A percentile compares a stretch with the other conserved stretches of the same genome.
Conservation (phyloP, 169 alveolate genomes). For the Eimeria maxima region DNA sequence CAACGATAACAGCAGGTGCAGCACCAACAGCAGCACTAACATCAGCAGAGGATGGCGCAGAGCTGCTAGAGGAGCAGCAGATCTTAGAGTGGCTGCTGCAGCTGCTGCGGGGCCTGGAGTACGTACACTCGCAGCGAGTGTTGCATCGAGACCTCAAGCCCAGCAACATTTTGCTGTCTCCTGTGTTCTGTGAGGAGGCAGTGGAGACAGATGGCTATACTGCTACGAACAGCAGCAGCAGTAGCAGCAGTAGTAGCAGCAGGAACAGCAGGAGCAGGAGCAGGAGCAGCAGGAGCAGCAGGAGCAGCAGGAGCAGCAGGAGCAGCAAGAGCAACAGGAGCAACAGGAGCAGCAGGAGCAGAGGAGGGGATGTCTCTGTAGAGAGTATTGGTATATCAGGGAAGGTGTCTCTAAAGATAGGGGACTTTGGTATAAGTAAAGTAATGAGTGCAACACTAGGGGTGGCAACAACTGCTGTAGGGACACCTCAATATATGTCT, state of each 20-base stretch:
- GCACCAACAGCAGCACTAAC: not conserved
- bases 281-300: not conserved
- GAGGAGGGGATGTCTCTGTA: too few relatives aligned
- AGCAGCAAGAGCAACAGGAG: not conserved
- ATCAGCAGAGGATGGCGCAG: not conserved
- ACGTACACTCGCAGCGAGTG: conserved; percentile 95
- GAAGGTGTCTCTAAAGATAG: conserved; percentile 89
- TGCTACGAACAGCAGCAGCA: not conserved
- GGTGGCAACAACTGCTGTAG: conserved; percentile 97
- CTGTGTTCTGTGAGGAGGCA: conserved; percentile 75
- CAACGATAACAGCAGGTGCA: not conserved
- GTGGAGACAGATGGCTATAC: not conserved
- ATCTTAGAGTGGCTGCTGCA: conserved; percentile 90
- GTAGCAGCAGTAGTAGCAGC: not conserved
- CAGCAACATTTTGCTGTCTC: conserved; percentile 94
- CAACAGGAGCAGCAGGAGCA: too few relatives aligned
- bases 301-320: not conserved
- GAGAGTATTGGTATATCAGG: not conserved
- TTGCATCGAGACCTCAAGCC: conserved; percentile 97
- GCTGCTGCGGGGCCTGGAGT: conserved; percentile 92
- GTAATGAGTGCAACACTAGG: conserved; percentile 88
- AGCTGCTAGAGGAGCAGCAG: conserved; percentile 41
- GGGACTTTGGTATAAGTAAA: conserved; percentile 97
- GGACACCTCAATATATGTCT: conserved; percentile 99
- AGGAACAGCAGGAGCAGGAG: not conserved